Percentiles rank a stretch among this genome's conserved stretches.
These are phyloP conservation scores for Begonia peltatifolia DNA, from an alignment of 306 rosid genomes.

Conservation along the genomic window DNA sequence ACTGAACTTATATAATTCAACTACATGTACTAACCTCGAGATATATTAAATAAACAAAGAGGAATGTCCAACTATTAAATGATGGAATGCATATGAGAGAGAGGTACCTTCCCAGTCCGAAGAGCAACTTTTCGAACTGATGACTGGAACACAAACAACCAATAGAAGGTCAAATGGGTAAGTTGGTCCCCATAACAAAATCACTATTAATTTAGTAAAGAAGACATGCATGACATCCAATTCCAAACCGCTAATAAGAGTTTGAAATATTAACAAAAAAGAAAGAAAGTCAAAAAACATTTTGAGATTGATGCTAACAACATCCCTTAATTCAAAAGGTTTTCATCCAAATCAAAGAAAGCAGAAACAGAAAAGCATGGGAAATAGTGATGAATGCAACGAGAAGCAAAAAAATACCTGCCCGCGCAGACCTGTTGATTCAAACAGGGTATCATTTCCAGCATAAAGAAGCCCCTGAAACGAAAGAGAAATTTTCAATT, in stretches of 20 bases:
- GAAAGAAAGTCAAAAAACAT: no score
- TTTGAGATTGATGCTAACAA: no score
- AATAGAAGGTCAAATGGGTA: constrained; percentile 2
- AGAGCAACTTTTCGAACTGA: constrained; percentile 77
- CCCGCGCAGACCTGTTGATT: constrained; percentile 72
- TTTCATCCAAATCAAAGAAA: neutral
- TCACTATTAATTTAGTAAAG: no score
- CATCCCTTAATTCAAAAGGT: no score
- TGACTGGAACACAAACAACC: constrained; percentile 46
- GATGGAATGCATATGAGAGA: constrained; percentile 11
- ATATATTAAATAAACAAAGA: no score
- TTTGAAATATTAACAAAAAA: no score
- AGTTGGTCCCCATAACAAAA: no score
- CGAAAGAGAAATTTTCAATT: constrained; percentile 6
- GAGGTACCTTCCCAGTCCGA: constrained; percentile 66
- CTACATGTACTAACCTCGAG: neutral
- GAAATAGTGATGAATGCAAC: neutral
- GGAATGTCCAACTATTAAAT: neutral
- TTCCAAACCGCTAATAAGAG: no score
- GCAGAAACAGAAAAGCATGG: neutral
- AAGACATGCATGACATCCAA: no score
- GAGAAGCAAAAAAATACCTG: constrained; percentile 26
- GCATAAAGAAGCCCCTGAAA: constrained; percentile 82
- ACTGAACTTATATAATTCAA: neutral
- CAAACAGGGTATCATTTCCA: constrained; percentile 56